Base-by-base conservation (phyloP, 371 early-diverging fungal species). In the Syncephalis fuscata region DNA sequence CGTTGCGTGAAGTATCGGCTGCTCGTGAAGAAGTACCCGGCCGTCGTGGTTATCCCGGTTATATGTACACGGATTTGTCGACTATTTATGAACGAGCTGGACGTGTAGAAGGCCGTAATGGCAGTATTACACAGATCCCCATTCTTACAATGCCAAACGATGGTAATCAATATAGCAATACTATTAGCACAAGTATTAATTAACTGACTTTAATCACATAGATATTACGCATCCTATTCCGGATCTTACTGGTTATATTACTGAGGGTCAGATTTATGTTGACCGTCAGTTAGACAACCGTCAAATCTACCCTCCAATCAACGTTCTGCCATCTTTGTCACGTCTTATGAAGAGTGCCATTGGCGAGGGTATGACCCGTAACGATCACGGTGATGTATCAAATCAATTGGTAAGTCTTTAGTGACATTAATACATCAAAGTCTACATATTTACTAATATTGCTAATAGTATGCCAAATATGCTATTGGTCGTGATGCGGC, bases 91-190 rank as follows among this genome's bases (percentile, higher is more conserved):
- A 99, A 70, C 88, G 99, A 67, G 99, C 99, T 22, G 99, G 99
- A 49, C 85, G 99, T 61, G 99, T 99, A 15, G 87, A 92, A 48
- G 99, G 99, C 45, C 82, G 93, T 58, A 97, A 96, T 68, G 99
- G 99, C 47, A 93, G 94, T 44, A 99, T 99, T 49, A 99, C 99
- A 23, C 99, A 99, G 73, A 99, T 99, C 50, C 99, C 99, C 26
- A 99, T 99, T 67, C 73, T 99, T 61, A 99, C 99, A 43, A 99
- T 99, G 99, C 99, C 99, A 46, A 99, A 99, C 77, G 99, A 99
- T 78, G 98, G 87, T 86, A 68, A 51, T 46, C 37, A 21, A 17
- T 16, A 32, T 44, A 39, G 16, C 7, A n/a, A n/a, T 49, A 16
- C 39, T 21, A 23, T 41, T 43, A 7, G n/a, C n/a, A n/a, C n/a